Base-by-base conservation (phyloP, 2,329 filamentous ascomycete species). In the Fusarium pilosicola region DNA sequence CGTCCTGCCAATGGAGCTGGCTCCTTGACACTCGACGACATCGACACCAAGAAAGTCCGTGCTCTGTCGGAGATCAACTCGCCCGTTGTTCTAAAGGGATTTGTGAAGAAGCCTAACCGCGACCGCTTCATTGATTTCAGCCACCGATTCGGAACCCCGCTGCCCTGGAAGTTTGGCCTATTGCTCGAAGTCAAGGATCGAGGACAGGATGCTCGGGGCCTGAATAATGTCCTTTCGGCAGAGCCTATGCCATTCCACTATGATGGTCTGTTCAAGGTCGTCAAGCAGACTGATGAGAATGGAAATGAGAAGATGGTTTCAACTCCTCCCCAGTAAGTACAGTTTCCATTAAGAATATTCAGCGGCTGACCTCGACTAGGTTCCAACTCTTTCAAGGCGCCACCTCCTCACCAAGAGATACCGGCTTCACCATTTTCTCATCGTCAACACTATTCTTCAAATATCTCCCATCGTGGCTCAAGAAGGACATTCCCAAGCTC, bases 171-270 rank as follows among this genome's bases (percentile, higher is more conserved):
- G 63, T 89, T 88, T 59, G 88, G 86, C 0, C 76, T 87, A 2
- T 77, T 88, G 5, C 82, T 87, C 2, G 85, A 88, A 58, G 86
- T 88, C 44, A 87, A 87, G 68, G 87, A 88, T 68, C 80, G 81
- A 4, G 86, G 85, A 0, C 77, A 79, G 3, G 81, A 86, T 11
- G 82, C 83, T 1, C 79, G 81, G 17, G 83, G 85, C 1, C 78
- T 85, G 26, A 89, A 89, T 70, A 89, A 88, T 45, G 86, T 89
- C 6, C 81, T 88, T 5, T 88, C 86, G 0, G 82, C 84, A 4
- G 87, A 89, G 65, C 85, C 85, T 69, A 88, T 89, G 87, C 88
- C 88, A 0, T 88, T 88, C 77, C 88, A 90, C 71, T 90, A 85
- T 42, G 88, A 90, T 56, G 88, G 88, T 0, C 79, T 89, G 34